Conservation (phyloP, 345 rosid species). For the Physaria fendleri region DNA sequence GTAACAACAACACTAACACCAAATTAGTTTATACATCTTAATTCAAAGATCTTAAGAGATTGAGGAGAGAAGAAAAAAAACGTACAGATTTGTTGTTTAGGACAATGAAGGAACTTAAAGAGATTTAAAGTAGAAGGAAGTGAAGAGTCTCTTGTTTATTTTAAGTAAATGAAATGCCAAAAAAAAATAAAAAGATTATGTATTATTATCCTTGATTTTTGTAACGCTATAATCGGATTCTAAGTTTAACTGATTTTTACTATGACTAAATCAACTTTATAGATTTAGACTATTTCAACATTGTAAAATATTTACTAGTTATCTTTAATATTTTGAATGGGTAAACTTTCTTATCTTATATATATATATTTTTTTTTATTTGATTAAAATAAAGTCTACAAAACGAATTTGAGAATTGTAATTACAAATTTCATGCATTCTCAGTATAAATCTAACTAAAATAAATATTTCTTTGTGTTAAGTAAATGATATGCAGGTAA, state of each 20-base stretch:
- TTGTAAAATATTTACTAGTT: background rate
- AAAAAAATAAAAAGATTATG: background rate
- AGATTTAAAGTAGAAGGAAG: no score
- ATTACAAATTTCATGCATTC: no score
- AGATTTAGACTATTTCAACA: background rate
- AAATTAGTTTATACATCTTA: no score
- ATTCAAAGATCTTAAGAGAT: no score
- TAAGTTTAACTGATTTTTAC: background rate
- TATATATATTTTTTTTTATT: no score
- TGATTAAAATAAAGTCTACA: background rate
- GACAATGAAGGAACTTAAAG: no score
- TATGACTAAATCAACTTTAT: constrained; percentile 1
- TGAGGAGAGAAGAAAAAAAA: no score
- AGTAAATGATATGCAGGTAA: no score
- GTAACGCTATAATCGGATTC: background rate
- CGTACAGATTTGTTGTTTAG: no score
- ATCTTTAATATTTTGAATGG: background rate
- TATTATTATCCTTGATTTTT: constrained; percentile 6
- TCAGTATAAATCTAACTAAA: no score
- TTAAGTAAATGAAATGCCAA: background rate
- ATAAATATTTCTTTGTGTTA: no score
- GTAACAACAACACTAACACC: background rate
- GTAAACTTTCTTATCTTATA: background rate
- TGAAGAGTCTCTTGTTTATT: background rate
- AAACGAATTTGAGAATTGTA: no score